These are phyloP conservation scores for Fusarium hostae DNA, from an alignment of 2,329 filamentous ascomycete genomes.

Conservation along the genomic window DNA sequence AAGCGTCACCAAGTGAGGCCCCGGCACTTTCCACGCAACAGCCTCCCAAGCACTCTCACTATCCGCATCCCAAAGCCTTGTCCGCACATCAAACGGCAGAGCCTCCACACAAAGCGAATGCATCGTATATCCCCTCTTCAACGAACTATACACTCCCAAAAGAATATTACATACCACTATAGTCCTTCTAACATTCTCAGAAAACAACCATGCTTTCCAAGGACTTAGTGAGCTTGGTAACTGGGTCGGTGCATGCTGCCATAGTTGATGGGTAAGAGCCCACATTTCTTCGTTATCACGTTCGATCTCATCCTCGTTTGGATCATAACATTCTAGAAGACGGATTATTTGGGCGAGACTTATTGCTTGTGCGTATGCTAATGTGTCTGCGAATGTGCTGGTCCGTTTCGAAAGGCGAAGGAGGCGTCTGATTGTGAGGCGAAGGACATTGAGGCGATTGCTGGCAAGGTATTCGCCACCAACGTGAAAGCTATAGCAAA, in stretches of 20 bases:
- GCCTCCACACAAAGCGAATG: slow-evolving; percentile 11
- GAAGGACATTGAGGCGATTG: not conserved
- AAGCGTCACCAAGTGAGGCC: not conserved
- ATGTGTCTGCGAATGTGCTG: not conserved
- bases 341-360: not conserved
- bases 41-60: not conserved
- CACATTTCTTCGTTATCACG: slow-evolving; percentile 5
- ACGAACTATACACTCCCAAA: not conserved
- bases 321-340: not conserved
- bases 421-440: not conserved
- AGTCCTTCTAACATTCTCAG: slow-evolving; percentile 1
- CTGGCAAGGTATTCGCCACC: not conserved
- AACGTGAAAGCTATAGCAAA: not conserved
- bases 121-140: slow-evolving; percentile 6
- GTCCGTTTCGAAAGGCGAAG: not conserved
- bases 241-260: slow-evolving; percentile 1
- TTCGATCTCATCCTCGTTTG: not conserved
- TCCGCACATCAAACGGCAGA: slow-evolving; percentile 7
- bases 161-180: slow-evolving; percentile 11
- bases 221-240: not conserved
- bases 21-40: accelerated
- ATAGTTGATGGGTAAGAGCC: not conserved
- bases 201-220: slow-evolving; percentile 16
- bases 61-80: not conserved
- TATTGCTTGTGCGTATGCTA: slow-evolving; percentile 4